A percentile compares a stretch with the other conserved stretches of the same genome.
Conservation (phyloP, 805 yeast species). For the Wickerhamiella musiphila region DNA sequence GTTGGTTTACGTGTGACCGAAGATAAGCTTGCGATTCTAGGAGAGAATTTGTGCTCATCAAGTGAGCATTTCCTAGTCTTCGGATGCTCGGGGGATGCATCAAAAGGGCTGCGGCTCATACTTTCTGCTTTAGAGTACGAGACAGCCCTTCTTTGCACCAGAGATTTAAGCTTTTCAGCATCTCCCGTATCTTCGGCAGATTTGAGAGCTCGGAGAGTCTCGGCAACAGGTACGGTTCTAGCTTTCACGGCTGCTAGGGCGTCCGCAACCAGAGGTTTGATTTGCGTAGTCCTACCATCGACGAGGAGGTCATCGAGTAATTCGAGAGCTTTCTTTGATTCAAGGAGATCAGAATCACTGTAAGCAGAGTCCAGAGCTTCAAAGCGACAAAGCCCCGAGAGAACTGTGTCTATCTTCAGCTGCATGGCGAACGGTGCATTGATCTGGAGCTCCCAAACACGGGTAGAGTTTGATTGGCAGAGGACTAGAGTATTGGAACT, state of each 20-base stretch:
- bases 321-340: not conserved
- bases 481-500: slow-evolving; percentile 9
- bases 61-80: no score
- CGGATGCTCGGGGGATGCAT: no score
- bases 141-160: slow-evolving; percentile 3
- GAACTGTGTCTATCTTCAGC: slow-evolving; percentile 8
- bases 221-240: slow-evolving; percentile 3
- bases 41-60: no score
- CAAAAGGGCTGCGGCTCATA: no score
- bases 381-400: slow-evolving; percentile 10
- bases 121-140: no score
- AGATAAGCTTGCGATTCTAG: no score
- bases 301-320: not conserved
- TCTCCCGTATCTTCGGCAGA: not conserved
- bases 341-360: not conserved
- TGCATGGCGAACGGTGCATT: slow-evolving; percentile 5
- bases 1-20: no score
- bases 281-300: not conserved
- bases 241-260: slow-evolving; percentile 5
- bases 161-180: not conserved
- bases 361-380: not conserved
- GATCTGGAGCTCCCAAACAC: slow-evolving; percentile 13
- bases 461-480: slow-evolving; percentile 11
- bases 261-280: slow-evolving; percentile 4
- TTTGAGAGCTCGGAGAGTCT: slow-evolving; percentile 1